phyloP scores from a whole-genome alignment of 768 basidiomycete species.

The Dentipellis sp. region DNA sequence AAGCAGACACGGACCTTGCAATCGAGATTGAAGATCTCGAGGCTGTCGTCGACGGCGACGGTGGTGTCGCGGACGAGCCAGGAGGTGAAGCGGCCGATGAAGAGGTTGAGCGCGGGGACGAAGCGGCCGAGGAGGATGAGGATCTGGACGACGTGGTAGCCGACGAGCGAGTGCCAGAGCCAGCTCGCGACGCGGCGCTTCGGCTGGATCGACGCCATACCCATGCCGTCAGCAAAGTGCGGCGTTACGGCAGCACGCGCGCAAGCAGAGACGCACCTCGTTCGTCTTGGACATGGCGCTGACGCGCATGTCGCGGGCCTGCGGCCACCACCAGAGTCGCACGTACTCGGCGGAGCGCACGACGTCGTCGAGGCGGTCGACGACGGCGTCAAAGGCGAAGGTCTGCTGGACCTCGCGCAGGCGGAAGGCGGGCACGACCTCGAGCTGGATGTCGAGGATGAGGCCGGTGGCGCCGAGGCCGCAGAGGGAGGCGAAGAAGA shows the following conservation, averaged over 20 bases:
- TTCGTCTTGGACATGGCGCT: constrained; percentile 66
- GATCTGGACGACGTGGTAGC: constrained; percentile 75
- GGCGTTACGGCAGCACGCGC: constrained; percentile 5
- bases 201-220: constrained; percentile 30
- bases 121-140: constrained; percentile 72
- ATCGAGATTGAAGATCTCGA: constrained; percentile 87
- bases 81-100: constrained; percentile 51
- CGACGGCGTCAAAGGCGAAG: constrained; percentile 51
- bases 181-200: constrained; percentile 44
- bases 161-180: constrained; percentile 65
- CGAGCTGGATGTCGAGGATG: constrained; percentile 67
- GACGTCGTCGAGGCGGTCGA: constrained; percentile 46
- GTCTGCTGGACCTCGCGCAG: constrained; percentile 65
- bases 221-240: not conserved
- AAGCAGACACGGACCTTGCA: constrained; percentile 55
- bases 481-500: constrained; percentile 87
- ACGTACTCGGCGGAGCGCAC: constrained; percentile 73
- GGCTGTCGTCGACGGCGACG: constrained; percentile 66
- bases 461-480: constrained; percentile 88
- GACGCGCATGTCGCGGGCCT: constrained; percentile 59
- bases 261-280: constrained; percentile 46
- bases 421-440: constrained; percentile 76
- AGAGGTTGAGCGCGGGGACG: constrained; percentile 50
- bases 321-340: constrained; percentile 94
- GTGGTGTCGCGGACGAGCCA: constrained; percentile 55